phyloP scores from a whole-genome alignment of 2,329 filamentous ascomycete genomes.

The Aureobasidium lini region DNA sequence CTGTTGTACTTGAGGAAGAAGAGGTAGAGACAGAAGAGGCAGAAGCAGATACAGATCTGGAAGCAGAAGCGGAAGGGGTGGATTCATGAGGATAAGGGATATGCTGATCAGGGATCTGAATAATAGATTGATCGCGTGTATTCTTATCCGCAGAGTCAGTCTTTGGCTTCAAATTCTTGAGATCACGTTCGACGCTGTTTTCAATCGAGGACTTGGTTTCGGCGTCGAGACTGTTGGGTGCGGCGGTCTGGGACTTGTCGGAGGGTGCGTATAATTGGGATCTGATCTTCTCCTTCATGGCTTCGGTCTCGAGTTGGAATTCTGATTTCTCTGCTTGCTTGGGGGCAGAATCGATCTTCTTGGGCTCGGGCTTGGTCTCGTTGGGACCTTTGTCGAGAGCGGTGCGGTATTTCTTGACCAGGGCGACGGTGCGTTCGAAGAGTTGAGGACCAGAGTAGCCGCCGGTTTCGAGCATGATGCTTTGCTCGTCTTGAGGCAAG shows the following conservation, averaged over 20 bases:
- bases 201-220: slow-evolving; percentile 16
- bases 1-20: not conserved
- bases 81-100: slow-evolving; percentile 16
- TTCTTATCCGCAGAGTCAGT: slow-evolving; percentile 22
- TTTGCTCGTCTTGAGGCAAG: slow-evolving; percentile 59
- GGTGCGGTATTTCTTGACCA: slow-evolving; percentile 71
- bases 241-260: not conserved
- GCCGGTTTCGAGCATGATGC: slow-evolving; percentile 65
- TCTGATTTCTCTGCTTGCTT: slow-evolving; percentile 1
- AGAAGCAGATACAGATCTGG: not conserved
- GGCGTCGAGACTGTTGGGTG: not conserved
- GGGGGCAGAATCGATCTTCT: not conserved
- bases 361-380: slow-evolving; percentile 4
- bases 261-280: not conserved
- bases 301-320: slow-evolving; percentile 6
- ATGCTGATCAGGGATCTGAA: slow-evolving; percentile 25
- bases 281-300: not conserved
- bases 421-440: slow-evolving; percentile 68
- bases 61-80: not conserved
- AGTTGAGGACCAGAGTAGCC: slow-evolving; percentile 88
- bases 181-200: slow-evolving; percentile 24
- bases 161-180: slow-evolving; percentile 25
- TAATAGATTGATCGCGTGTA: slow-evolving; percentile 25
- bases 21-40: not conserved
- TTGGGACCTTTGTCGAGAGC: slow-evolving; percentile 39